Evolutionary conservation across 2,329 filamentous ascomycete species (phyloP).

Genomic region (Ophiocordyceps robertsii): DNA sequence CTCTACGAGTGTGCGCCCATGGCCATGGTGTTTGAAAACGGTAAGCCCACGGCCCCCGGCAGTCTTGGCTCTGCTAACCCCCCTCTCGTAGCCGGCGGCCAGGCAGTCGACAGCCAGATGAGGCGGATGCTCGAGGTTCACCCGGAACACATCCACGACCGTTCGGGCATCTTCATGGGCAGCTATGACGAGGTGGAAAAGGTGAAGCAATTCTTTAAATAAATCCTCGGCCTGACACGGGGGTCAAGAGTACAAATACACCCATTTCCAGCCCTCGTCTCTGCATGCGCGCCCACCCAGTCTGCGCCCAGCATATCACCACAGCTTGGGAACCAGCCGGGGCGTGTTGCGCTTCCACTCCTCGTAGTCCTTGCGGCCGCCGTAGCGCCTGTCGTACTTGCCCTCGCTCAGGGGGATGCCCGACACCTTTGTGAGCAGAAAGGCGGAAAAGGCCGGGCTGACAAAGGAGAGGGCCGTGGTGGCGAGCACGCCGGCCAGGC

Average conservation of each 20-base stretch:
- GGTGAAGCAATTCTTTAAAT: constrained; percentile 67
- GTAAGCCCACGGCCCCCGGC: constrained; percentile 33
- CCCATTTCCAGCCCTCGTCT: too few species aligned
- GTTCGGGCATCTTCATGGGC: constrained; percentile 90
- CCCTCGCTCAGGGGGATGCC: constrained; percentile 53
- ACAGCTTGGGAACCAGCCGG: constrained; percentile 27
- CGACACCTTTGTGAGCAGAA: constrained; percentile 48
- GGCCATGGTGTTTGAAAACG: constrained; percentile 98
- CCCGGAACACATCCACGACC: constrained; percentile 88
- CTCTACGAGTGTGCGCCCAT: constrained; percentile 98
- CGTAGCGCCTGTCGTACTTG: constrained; percentile 55
- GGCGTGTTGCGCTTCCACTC: constrained; percentile 55
- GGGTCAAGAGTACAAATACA: too few species aligned
- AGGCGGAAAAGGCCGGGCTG: constrained; percentile 51
- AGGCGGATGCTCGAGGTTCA: constrained; percentile 77
- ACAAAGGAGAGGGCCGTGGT: constrained; percentile 32
- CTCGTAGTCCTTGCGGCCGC: constrained; percentile 50
- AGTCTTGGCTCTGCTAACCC: neutral
- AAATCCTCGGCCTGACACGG: constrained; percentile 11
- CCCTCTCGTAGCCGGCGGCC: constrained; percentile 59
- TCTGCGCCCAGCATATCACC: neutral
- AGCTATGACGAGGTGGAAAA: constrained; percentile 93
- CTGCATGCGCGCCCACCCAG: too few species aligned
- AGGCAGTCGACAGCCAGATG: constrained; percentile 88
- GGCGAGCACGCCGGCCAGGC: constrained; percentile 13